A percentile compares a stretch with the other conserved stretches of the same genome.
phyloP scores from a whole-genome alignment of 208 protist species.

The Borovskyia barvae region DNA sequence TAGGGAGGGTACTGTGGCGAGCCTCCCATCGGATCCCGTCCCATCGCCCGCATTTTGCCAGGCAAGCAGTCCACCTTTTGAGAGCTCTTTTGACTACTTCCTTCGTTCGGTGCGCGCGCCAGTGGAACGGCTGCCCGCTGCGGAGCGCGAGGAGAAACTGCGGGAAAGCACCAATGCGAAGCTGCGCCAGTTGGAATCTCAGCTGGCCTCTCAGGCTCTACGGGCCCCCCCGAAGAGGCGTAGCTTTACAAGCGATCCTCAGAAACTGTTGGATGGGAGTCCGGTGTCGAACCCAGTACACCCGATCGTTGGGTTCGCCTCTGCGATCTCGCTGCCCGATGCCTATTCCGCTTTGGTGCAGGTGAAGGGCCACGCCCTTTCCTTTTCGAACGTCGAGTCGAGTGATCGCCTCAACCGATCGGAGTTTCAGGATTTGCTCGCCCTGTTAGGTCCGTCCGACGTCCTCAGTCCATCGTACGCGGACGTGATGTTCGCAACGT shows the following conservation, averaged over 20 bases:
- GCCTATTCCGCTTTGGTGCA: constrained; percentile 39
- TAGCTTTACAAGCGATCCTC: no score
- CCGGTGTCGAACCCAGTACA: constrained; percentile 14
- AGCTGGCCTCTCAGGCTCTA: no score
- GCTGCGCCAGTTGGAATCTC: constrained; percentile 38
- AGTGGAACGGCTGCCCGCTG: constrained; percentile 1
- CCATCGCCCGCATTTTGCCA: background rate
- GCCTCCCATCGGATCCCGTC: background rate
- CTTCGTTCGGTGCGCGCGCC: constrained; percentile 34
- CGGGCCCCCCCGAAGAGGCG: no score
- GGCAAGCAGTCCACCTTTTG: constrained; percentile 12
- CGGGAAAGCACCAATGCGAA: constrained; percentile 17
- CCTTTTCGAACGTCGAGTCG: background rate
- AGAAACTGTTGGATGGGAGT: no score
- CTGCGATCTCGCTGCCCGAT: constrained; percentile 38
- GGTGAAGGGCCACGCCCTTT: constrained; percentile 20
- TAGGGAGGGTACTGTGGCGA: background rate
- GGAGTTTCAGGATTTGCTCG: constrained; percentile 37
- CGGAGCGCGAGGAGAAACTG: constrained; percentile 11
- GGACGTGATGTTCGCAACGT: constrained; percentile 30
- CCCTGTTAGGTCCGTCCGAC: constrained; percentile 13
- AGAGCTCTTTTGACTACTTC: constrained; percentile 73
- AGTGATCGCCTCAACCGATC: background rate
- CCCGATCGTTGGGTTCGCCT: constrained; percentile 63
- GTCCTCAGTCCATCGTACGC: constrained; percentile 51